These are phyloP conservation scores for Mycotypha africana DNA, from an alignment of 371 early-diverging fungal species.

Conservation along the genomic window DNA sequence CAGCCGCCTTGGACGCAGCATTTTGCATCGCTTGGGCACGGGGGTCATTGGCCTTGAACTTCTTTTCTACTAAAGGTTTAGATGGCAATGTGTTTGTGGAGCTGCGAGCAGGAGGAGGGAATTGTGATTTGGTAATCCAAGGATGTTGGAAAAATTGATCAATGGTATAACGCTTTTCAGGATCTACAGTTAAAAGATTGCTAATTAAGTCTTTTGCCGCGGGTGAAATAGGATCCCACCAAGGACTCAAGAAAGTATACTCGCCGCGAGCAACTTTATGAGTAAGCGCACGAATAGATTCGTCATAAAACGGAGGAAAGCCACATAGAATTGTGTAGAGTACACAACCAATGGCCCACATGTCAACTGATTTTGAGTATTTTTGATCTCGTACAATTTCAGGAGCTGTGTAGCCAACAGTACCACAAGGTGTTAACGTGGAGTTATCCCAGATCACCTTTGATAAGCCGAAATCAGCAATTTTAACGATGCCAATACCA, in stretches of 20 bases:
- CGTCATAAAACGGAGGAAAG: constrained; percentile 75
- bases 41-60: constrained; percentile 6
- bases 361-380: constrained; percentile 70
- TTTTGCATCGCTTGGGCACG: constrained; percentile 19
- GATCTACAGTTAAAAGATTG: constrained; percentile 51
- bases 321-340: constrained; percentile 74
- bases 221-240: constrained; percentile 70
- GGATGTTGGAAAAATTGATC: constrained; percentile 74
- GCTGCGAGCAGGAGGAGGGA: constrained; percentile 9
- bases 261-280: constrained; percentile 61
- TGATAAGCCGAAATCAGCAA: constrained; percentile 69
- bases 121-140: constrained; percentile 60
- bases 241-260: constrained; percentile 62
- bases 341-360: constrained; percentile 82
- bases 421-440: constrained; percentile 74
- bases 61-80: constrained; percentile 5
- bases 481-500: constrained; percentile 62
- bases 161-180: constrained; percentile 52
- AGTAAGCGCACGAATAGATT: constrained; percentile 52
- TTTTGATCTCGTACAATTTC: constrained; percentile 66
- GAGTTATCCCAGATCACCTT: constrained; percentile 67
- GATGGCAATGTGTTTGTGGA: not conserved
- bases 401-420: constrained; percentile 77
- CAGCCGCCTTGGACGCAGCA: constrained; percentile 16
- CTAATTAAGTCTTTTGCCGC: constrained; percentile 71